Evolutionary conservation across 352 stramenopile genomes (phyloP).

Genomic region (Globisporangium megalacanthum): DNA sequence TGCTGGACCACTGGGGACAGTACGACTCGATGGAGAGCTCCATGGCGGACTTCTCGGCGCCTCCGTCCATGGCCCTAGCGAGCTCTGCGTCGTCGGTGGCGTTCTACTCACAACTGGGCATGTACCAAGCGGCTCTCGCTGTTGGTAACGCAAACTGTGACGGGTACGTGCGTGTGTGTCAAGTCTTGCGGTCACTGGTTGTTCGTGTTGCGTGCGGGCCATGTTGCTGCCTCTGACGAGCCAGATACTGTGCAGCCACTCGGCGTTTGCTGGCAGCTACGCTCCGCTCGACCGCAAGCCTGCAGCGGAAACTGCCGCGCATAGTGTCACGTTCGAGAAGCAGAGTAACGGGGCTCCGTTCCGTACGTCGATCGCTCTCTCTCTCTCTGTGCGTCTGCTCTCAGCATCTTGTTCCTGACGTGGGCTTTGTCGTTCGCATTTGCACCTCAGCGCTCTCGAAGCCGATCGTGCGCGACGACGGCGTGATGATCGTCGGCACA

Average conservation of each 20-base stretch:
- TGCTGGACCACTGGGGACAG: slow-evolving; percentile 28
- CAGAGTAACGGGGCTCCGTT: slow-evolving; percentile 31
- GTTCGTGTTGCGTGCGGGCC: too few species aligned
- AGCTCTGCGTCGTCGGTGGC: slow-evolving; percentile 6
- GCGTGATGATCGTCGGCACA: slow-evolving; percentile 62
- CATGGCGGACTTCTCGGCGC: slow-evolving; percentile 19
- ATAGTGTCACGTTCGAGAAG: slow-evolving; percentile 25
- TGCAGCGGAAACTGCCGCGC: slow-evolving; percentile 5
- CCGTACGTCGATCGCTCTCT: slow-evolving; percentile 15
- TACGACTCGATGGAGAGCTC: slow-evolving; percentile 27
- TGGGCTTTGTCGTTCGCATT: not conserved
- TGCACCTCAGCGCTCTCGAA: slow-evolving; percentile 55
- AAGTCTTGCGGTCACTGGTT: not conserved
- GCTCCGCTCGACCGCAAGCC: not conserved
- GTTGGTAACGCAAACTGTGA: slow-evolving; percentile 21
- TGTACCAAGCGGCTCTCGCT: slow-evolving; percentile 16
- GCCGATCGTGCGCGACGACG: slow-evolving; percentile 68
- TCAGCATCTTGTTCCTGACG: not conserved
- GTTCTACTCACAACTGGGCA: slow-evolving; percentile 8
- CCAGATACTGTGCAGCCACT: not conserved
- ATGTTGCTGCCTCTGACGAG: too few species aligned
- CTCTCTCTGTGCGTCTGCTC: not conserved
- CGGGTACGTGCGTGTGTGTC: slow-evolving; percentile 15
- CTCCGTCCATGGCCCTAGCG: slow-evolving; percentile 9
- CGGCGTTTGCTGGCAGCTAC: not conserved